phyloP scores from a whole-genome alignment of 495 filamentous ascomycete genomes.

The Hypoxylon crocopeplum region DNA sequence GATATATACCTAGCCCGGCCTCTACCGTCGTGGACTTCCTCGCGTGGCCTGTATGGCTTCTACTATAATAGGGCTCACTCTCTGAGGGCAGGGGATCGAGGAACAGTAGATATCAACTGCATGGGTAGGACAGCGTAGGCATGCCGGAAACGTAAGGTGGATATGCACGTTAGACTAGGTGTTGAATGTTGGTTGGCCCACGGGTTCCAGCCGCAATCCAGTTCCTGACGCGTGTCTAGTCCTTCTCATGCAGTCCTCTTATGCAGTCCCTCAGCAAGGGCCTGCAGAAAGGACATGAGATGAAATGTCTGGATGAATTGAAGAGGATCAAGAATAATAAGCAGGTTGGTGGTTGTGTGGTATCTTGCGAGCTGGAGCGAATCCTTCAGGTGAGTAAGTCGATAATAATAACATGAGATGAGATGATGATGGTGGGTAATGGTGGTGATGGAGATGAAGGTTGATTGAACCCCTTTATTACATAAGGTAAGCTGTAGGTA shows the following conservation, averaged over 20 bases:
- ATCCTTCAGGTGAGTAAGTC: slow-evolving; percentile 14
- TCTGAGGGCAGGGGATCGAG: slow-evolving; percentile 11
- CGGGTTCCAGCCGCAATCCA: slow-evolving; percentile 23
- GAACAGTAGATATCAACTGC: slow-evolving; percentile 25
- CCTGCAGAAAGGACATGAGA: slow-evolving; percentile 9
- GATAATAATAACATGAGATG: too few relatives aligned
- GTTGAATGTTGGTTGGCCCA: slow-evolving; percentile 15
- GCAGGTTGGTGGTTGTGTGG: slow-evolving; percentile 14
- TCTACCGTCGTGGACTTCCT: too few relatives aligned
- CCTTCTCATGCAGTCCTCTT: too few relatives aligned
- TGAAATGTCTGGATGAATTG: slow-evolving; percentile 9
- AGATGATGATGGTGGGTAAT: too few relatives aligned
- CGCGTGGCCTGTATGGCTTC: too few relatives aligned
- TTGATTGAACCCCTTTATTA: too few relatives aligned
- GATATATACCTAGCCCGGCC: slow-evolving; percentile 11
- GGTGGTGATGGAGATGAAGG: too few relatives aligned
- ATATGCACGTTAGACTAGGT: slow-evolving; percentile 9
- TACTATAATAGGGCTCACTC: too few relatives aligned
- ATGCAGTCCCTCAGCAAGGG: slow-evolving; percentile 1
- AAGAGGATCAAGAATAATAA: slow-evolving; percentile 12
- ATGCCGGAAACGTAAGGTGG: slow-evolving; percentile 34
- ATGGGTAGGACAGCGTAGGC: slow-evolving; percentile 27
- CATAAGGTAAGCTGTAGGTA: too few relatives aligned
- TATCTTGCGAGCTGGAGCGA: slow-evolving; percentile 1
- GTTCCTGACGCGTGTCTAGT: slow-evolving; percentile 20